Conservation (phyloP, 441 rosid genomes). For the Pelargonium citronellum region DNA sequence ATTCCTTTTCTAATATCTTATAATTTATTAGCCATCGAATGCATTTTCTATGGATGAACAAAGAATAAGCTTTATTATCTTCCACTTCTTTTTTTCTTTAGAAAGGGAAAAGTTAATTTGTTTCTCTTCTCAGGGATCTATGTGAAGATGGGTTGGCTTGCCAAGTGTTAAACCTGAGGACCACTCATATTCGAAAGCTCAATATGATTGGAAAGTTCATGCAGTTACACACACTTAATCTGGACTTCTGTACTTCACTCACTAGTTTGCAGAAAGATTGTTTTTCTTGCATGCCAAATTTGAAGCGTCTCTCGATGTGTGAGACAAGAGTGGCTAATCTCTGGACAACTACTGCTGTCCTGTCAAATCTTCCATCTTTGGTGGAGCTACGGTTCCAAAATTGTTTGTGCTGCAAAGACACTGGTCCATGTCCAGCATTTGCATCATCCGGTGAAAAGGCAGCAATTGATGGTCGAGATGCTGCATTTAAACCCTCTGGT, state of each 20-base stretch:
- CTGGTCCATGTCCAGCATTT: conserved; percentile 31
- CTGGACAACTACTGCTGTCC: conserved; percentile 44
- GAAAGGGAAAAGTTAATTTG: no score
- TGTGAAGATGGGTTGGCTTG: conserved; percentile 37
- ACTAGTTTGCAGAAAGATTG: conserved; percentile 45
- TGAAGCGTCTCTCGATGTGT: conserved; percentile 46
- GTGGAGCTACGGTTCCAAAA: conserved; percentile 51
- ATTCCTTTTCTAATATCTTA: conserved; percentile 5
- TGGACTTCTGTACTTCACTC: conserved; percentile 47
- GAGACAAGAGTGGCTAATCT: conserved; percentile 51
- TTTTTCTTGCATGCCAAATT: conserved; percentile 52
- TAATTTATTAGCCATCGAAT: not conserved
- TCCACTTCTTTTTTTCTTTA: not conserved
- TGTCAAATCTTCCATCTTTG: conserved; percentile 46
- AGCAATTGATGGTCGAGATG: conserved; percentile 15
- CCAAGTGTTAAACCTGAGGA: conserved; percentile 32
- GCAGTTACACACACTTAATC: conserved; percentile 36
- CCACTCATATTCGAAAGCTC: conserved; percentile 32
- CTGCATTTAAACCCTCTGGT: conserved; percentile 13
- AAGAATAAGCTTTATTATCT: not conserved
- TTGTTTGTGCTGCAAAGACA: conserved; percentile 44
- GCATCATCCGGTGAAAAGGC: conserved; percentile 24
- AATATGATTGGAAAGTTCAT: conserved; percentile 42
- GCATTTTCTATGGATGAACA: not conserved
- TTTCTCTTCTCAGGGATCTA: conserved; percentile 36